phyloP scores from a whole-genome alignment of 768 basidiomycete species.

The Mycena crocata region DNA sequence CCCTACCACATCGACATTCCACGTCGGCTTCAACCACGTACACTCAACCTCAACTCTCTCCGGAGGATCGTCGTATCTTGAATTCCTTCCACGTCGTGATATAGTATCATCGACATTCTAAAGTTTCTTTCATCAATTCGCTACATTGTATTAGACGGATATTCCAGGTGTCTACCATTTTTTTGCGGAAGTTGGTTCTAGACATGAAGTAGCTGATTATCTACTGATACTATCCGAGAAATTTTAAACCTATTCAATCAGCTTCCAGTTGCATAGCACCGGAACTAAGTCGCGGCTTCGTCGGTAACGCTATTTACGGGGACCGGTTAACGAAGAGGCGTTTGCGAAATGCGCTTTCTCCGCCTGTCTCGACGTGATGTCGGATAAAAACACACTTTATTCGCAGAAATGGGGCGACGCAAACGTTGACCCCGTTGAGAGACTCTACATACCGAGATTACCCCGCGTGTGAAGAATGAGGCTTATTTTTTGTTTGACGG shows the following conservation, averaged over 20 bases:
- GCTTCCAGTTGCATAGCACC: slow-evolving; percentile 9
- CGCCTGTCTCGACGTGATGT: slow-evolving; percentile 11
- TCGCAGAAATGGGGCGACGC: background rate
- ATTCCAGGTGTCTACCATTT: too few relatives aligned
- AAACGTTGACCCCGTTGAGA: too few relatives aligned
- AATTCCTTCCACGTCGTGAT: slow-evolving; percentile 66
- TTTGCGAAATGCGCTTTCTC: background rate
- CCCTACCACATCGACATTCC: slow-evolving; percentile 35
- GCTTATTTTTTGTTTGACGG: slow-evolving; percentile 13
- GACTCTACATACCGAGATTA: slow-evolving; percentile 22
- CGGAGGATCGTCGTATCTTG: slow-evolving; percentile 70
- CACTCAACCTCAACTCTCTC: slow-evolving; percentile 49
- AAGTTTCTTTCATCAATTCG: slow-evolving; percentile 1
- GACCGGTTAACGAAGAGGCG: background rate
- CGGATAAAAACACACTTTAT: slow-evolving; percentile 13
- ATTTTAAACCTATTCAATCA: background rate
- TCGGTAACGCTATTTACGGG: slow-evolving; percentile 27
- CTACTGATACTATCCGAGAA: background rate
- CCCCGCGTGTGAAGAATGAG: slow-evolving; percentile 9
- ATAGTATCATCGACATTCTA: slow-evolving; percentile 33
- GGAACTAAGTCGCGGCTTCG: slow-evolving; percentile 34
- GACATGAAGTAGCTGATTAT: too few relatives aligned
- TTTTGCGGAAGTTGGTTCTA: too few relatives aligned
- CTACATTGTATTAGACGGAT: too few relatives aligned
- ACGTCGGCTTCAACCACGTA: slow-evolving; percentile 40